Evolutionary conservation across 2,329 filamentous ascomycete species (phyloP).

Genomic region (Aureobasidium subglaciale): DNA sequence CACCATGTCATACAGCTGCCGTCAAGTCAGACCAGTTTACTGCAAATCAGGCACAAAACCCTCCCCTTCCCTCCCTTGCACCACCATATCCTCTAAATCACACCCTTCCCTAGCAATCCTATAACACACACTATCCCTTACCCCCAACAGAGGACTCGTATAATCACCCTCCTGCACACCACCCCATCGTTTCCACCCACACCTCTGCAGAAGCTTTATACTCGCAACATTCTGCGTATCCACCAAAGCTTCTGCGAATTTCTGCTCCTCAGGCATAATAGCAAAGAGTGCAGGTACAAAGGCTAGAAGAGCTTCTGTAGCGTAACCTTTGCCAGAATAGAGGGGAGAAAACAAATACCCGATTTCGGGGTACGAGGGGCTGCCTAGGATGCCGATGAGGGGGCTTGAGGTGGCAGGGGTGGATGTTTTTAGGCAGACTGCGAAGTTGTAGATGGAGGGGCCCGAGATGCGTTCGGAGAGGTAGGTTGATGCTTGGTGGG

Average conservation of each 20-base stretch:
- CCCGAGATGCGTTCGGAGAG: not conserved
- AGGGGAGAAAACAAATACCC: constrained; percentile 19
- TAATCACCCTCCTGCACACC: not conserved
- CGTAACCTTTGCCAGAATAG: constrained; percentile 18
- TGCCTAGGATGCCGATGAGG: constrained; percentile 19
- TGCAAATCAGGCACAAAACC: not conserved
- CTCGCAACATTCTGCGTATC: constrained; percentile 12
- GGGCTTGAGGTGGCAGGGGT: not conserved
- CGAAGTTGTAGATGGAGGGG: constrained; percentile 11
- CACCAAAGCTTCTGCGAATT: constrained; percentile 1
- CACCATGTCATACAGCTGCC: rapidly evolving
- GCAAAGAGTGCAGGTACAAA: constrained; percentile 9
- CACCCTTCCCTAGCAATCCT: not conserved
- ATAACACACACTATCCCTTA: constrained; percentile 2
- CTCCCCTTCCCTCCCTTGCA: not conserved
- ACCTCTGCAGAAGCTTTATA: constrained; percentile 7
- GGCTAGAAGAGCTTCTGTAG: constrained; percentile 19
- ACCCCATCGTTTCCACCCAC: constrained; percentile 6
- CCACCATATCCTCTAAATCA: not conserved
- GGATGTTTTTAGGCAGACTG: not conserved
- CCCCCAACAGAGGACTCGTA: not conserved
- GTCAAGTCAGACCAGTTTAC: not conserved
- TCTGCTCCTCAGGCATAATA: not conserved
- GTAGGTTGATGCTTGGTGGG: constrained; percentile 4
- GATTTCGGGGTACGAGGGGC: constrained; percentile 17